Conservation (phyloP, 352 stramenopile genomes). For the Globisporangium yorkense region DNA sequence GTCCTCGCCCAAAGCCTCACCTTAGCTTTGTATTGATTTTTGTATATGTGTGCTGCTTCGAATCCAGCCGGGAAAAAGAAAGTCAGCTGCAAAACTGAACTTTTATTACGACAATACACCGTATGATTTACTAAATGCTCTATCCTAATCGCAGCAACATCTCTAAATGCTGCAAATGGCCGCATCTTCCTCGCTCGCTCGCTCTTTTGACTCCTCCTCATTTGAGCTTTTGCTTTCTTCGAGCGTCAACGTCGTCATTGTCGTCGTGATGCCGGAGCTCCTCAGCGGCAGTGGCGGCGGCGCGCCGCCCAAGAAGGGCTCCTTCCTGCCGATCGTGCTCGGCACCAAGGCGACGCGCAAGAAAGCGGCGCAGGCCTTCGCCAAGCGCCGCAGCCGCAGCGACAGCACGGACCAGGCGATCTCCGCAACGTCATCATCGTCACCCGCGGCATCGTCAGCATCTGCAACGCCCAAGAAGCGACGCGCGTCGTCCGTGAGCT, state of each 20-base stretch:
- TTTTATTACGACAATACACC: too few species aligned
- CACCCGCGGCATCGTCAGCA: background rate
- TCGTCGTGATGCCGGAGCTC: slow-evolving; percentile 22
- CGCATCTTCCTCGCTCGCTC: too few species aligned
- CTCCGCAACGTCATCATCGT: background rate
- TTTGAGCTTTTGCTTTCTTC: too few species aligned
- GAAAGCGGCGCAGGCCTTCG: slow-evolving; percentile 17
- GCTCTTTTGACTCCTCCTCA: too few species aligned
- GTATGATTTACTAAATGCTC: too few species aligned
- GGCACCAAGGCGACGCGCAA: slow-evolving; percentile 21
- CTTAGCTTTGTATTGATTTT: too few species aligned
- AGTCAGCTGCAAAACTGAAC: too few species aligned
- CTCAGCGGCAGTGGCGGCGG: background rate
- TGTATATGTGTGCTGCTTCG: too few species aligned
- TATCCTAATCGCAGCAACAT: too few species aligned
- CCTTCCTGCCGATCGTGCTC: slow-evolving; percentile 34
- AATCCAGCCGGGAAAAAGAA: too few species aligned
- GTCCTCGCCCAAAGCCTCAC: too few species aligned
- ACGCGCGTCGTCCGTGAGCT: background rate
- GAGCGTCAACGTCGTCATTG: background rate
- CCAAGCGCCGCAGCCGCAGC: slow-evolving; percentile 23
- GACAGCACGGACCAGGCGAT: slow-evolving; percentile 15
- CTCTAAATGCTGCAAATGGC: too few species aligned
- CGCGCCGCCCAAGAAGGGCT: slow-evolving; percentile 22
- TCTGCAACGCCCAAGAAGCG: background rate